Base-by-base conservation (phyloP, 2,329 filamentous ascomycete species). In the Diaporthe citri region DNA sequence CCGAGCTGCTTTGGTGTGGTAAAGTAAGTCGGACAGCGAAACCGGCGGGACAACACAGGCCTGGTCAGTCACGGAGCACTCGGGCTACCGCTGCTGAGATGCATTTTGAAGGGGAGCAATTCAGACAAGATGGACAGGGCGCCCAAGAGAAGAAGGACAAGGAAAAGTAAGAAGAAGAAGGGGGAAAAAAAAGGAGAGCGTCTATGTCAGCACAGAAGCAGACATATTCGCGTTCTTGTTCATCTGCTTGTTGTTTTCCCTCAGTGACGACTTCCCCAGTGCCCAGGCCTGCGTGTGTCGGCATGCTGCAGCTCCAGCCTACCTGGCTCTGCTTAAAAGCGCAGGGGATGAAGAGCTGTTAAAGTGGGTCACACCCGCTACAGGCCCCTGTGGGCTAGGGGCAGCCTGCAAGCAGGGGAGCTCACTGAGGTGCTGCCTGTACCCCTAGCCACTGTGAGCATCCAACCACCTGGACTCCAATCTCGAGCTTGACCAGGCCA, bases 31-130 rank as follows among this genome's bases (percentile, higher is more conserved):
- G 25, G 48, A 17, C 43, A 39, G 57, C 57, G 57, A 41, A 55
- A 56, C 41, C 71, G 71, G 71, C 57, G 46, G 55, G 22, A 52
- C 46, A 64, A 51, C 36, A 34, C 57, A 25, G 48, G 71, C 34
- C 46, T 34, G 48, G 60, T 72, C 64, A 55, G 51, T 72, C 71
- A 72, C 57, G 25, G 71, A 56, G 71, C 57, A 62, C 48, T 55
- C 15, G 46, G 57, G 57, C 39, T 43, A 17, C 46, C 52, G n/a
- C 46, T 62, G 46, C 22, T 64, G 46, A 64, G 43, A 51, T 64
- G 57, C 70, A 72, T 72, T n/a, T 64, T 72, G 57, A 55, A 52
- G 56, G 41, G 43, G 43, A 13, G 39, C 20, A 57, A 57, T 13
- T 12, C 9, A 8, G n/a, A 25, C 10, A 36, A 41, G 13, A 55